Base-by-base conservation (phyloP, 106 monocot species). In the Gastrodia elata region DNA sequence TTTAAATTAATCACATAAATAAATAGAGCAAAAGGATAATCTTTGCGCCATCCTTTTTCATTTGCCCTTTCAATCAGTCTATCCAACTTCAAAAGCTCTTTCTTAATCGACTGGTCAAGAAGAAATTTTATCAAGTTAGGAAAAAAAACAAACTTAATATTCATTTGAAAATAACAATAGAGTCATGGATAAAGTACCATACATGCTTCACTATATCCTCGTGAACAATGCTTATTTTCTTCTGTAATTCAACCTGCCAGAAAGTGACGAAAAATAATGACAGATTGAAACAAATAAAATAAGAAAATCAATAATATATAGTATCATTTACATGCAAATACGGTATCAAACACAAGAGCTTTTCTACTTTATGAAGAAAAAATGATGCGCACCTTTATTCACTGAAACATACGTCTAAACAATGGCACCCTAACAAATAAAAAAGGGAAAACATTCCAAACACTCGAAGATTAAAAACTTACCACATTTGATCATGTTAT, bases 41-140 rank as follows among this genome's bases (percentile, higher is more conserved):
- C 89, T 83, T 70, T 61, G 38, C 87, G 80, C 92, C 92, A 89
- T 26, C 92, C 92, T 64, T 93, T 93, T 46, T 82, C 89, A 81
- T 87, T 84, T 64, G 92, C 89, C 56, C 77, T 65, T 49, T 87
- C 82, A 49, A 89, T 93, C 80, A 69, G 56, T 57, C 70, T 93
- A 65, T 84, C 76, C 15, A 93, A 72, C 70, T 70, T 83, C 56
- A 36, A 10, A 64, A 87, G 71, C 64, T 93, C 92, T 70, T 76
- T 84, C 38, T 77, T 74, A 59, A 93, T 87, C 85, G 82, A 84
- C 88, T 92, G 83, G 71, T 64, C 83, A 65, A 73, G 5, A 71
- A 79, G 13, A 20, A 27, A 69, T 69, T 69, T 69, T 8, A 69
- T 69, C 69, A 69, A 24, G 27, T 38, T 18, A 36, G 67, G n/a